Conservation (phyloP, 345 rosid species). For the Garcia nutans region DNA sequence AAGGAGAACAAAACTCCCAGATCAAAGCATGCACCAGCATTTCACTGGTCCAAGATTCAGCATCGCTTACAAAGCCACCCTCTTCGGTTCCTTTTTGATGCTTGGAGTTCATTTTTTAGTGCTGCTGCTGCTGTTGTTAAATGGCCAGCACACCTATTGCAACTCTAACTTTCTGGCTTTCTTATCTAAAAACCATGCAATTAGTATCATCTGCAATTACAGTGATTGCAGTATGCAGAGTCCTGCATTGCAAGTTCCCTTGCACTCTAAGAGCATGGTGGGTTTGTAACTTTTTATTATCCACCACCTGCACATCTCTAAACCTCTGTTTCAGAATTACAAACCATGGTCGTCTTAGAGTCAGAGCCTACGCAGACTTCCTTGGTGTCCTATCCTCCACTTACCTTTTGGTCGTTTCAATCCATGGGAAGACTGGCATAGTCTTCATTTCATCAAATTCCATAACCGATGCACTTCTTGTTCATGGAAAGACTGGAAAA, state of each 20-base stretch:
- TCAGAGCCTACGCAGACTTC: constrained; percentile 51
- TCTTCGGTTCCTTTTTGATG: constrained; percentile 42
- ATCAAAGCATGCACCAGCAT: constrained; percentile 35
- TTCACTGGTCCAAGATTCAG: constrained; percentile 31
- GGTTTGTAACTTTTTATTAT: constrained; percentile 65
- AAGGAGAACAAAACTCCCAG: constrained; percentile 24
- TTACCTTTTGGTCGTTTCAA: constrained; percentile 48
- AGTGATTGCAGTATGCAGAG: constrained; percentile 38
- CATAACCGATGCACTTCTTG: constrained; percentile 56
- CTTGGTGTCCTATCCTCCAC: constrained; percentile 51
- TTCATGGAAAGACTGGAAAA: constrained; percentile 32
- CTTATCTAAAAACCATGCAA: constrained; percentile 55
- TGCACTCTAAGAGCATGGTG: constrained; percentile 82
- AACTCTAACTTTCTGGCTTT: constrained; percentile 37
- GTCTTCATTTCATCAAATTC: constrained; percentile 21
- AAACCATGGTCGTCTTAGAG: constrained; percentile 28
- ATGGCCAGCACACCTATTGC: constrained; percentile 35
- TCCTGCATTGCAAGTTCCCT: constrained; percentile 47
- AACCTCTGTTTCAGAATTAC: constrained; percentile 29
- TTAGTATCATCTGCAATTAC: constrained; percentile 46
- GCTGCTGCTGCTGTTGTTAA: constrained; percentile 43
- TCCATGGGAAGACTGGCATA: constrained; percentile 69
- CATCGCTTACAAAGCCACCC: constrained; percentile 41
- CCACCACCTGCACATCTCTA: constrained; percentile 33
- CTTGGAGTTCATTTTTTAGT: constrained; percentile 46